Percentiles rank a stretch among this genome's conserved stretches.
These are phyloP conservation scores for Lentinus tigrinus DNA, from an alignment of 768 basidiomycete species.

Conservation along the genomic window DNA sequence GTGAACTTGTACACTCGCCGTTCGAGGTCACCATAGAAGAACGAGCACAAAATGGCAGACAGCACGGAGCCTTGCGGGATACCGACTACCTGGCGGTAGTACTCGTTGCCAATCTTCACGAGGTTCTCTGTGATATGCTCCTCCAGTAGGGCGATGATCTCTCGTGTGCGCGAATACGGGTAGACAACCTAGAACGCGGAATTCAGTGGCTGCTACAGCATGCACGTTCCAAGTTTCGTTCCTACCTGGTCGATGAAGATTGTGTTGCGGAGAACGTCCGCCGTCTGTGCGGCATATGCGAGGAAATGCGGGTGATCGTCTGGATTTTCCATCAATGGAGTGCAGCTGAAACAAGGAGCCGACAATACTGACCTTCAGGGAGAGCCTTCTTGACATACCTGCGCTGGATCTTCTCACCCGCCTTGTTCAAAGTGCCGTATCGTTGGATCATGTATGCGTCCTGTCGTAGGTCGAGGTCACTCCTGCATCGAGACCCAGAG, in stretches of 20 bases:
- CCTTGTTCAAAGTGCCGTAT: slow-evolving; percentile 64
- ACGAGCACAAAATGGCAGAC: slow-evolving; percentile 89
- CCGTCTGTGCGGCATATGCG: slow-evolving; percentile 65
- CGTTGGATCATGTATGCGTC: slow-evolving; percentile 71
- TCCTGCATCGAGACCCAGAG: not conserved
- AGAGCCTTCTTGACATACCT: slow-evolving; percentile 59
- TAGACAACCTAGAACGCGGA: slow-evolving; percentile 54
- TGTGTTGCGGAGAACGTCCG: slow-evolving; percentile 63
- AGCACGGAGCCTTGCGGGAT: slow-evolving; percentile 98
- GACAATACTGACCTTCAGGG: slow-evolving; percentile 54
- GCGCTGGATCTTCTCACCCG: slow-evolving; percentile 55
- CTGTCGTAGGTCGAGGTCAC: slow-evolving; percentile 34
- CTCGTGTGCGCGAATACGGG: slow-evolving; percentile 47
- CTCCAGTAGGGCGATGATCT: slow-evolving; percentile 71
- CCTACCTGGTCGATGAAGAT: slow-evolving; percentile 85
- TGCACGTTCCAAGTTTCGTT: not conserved
- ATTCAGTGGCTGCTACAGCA: no score
- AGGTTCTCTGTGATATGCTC: slow-evolving; percentile 93
- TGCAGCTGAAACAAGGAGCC: not conserved
- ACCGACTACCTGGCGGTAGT: slow-evolving; percentile 87
- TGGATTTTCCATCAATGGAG: slow-evolving; percentile 26
- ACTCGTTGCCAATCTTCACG: slow-evolving; percentile 86
- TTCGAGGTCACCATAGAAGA: slow-evolving; percentile 94
- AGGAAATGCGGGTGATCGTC: slow-evolving; percentile 79
- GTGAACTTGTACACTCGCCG: slow-evolving; percentile 51